Percentiles rank a stretch among this genome's conserved stretches.
Evolutionary conservation across 129 eudicot genomes (phyloP).

Genomic region (Arctium minus): DNA sequence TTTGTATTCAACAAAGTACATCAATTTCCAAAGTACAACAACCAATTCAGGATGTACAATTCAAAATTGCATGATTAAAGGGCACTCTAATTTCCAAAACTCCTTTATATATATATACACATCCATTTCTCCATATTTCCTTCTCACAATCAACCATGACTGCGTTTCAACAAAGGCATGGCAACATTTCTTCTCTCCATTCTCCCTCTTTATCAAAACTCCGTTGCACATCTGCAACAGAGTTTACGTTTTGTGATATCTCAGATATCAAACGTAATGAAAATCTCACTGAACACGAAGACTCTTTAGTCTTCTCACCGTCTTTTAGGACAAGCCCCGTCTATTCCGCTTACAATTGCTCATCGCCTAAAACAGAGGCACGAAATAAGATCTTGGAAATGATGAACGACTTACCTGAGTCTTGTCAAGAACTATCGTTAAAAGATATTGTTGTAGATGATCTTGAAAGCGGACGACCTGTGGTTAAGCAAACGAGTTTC

Average conservation of each 20-base stretch:
- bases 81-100: neutral
- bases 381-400: slow-evolving; percentile 34
- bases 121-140: neutral
- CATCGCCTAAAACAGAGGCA: slow-evolving; percentile 13
- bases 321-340: neutral
- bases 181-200: slow-evolving; percentile 13
- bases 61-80: neutral
- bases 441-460: slow-evolving; percentile 54
- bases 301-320: neutral
- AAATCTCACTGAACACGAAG: neutral
- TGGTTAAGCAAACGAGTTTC: slow-evolving; percentile 15
- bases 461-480: neutral
- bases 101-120: neutral
- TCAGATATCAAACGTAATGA: neutral
- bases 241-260: slow-evolving; percentile 16
- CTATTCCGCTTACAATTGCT: slow-evolving; percentile 7
- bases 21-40: neutral
- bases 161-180: neutral
- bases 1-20: neutral
- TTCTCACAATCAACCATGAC: neutral
- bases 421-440: slow-evolving; percentile 49
- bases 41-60: too few species aligned
- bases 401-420: slow-evolving; percentile 41
- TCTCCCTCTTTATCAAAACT: slow-evolving; percentile 12
- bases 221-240: slow-evolving; percentile 11